Evolutionary conservation across 164 flowering plant genomes (phyloP).

Genomic region (Nymphaea thermarum): DNA sequence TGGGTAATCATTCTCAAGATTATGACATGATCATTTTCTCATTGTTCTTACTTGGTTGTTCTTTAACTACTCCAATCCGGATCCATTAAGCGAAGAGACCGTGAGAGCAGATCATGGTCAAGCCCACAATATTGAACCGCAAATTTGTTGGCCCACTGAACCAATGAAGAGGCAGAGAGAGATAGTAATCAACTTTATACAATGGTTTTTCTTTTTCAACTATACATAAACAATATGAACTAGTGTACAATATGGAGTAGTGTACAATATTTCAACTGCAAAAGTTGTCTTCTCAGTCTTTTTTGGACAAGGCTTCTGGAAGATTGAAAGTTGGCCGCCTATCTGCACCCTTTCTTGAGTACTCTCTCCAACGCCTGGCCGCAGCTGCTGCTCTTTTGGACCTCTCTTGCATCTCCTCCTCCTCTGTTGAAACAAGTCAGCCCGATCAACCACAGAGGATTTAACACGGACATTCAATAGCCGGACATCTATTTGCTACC

Average conservation of each 20-base stretch:
- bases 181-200: not conserved
- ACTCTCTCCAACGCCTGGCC: conserved; percentile 96
- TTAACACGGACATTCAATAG: too few relatives aligned
- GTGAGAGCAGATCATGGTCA: too few relatives aligned
- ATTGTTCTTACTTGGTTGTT: too few relatives aligned
- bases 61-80: too few relatives aligned
- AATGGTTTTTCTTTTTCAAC: not conserved
- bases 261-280: not conserved
- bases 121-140: too few relatives aligned
- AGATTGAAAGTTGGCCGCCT: conserved; percentile 73
- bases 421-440: conserved; percentile 22
- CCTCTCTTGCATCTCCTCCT: conserved; percentile 70
- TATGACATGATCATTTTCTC: too few relatives aligned
- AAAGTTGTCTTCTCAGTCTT: conserved; percentile 20
- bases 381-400: conserved; percentile 81
- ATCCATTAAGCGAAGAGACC: too few relatives aligned
- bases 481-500: too few relatives aligned
- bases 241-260: not conserved
- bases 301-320: conserved; percentile 54
- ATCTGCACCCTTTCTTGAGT: conserved; percentile 78
- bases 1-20: too few relatives aligned
- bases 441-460: too few relatives aligned
- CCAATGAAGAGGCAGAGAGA: too few relatives aligned
- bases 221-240: not conserved
- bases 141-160: too few relatives aligned